phyloP scores from a whole-genome alignment of 2,329 filamentous ascomycete species.

The Penicillium brevicompactum region DNA sequence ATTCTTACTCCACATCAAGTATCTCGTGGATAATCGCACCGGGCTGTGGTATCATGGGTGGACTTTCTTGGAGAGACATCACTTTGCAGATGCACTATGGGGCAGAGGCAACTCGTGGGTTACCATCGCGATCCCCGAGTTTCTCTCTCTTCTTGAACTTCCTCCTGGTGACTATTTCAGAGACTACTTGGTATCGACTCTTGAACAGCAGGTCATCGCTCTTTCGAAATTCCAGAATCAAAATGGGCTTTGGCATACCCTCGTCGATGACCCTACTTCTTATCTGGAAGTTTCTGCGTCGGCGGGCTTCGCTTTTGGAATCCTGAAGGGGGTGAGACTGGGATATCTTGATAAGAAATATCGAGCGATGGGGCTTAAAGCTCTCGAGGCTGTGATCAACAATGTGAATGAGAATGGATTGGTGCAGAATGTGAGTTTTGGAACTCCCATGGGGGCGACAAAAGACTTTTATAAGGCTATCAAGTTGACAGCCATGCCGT shows the following conservation, averaged over 20 bases:
- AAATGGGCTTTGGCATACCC: constrained; percentile 5
- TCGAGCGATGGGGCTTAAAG: not conserved
- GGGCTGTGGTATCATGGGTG: constrained; percentile 6
- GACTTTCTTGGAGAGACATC: constrained; percentile 7
- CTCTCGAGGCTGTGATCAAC: constrained; percentile 3
- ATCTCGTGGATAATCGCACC: not conserved
- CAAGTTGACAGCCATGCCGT: constrained; percentile 5
- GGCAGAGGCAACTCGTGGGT: constrained; percentile 7
- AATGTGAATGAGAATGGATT: constrained; percentile 5
- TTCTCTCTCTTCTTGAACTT: constrained; percentile 4
- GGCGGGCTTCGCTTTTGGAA: constrained; percentile 3
- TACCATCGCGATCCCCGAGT: constrained; percentile 8
- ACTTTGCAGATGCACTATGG: constrained; percentile 5
- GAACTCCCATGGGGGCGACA: constrained; percentile 5
- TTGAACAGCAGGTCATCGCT: not conserved
- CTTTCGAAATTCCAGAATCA: constrained; percentile 4
- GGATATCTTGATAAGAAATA: constrained; percentile 1
- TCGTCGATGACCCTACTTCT: constrained; percentile 4
- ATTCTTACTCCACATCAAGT: constrained; percentile 1
- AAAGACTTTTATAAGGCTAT: constrained; percentile 6
- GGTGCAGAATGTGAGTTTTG: constrained; percentile 6
- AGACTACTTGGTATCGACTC: not conserved
- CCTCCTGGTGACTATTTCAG: constrained; percentile 1
- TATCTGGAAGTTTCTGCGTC: constrained; percentile 6
- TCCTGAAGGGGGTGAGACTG: not conserved